Percentiles rank a stretch among this genome's conserved stretches.
Conservation (phyloP, 345 rosid species). For the Brassica cretica region DNA sequence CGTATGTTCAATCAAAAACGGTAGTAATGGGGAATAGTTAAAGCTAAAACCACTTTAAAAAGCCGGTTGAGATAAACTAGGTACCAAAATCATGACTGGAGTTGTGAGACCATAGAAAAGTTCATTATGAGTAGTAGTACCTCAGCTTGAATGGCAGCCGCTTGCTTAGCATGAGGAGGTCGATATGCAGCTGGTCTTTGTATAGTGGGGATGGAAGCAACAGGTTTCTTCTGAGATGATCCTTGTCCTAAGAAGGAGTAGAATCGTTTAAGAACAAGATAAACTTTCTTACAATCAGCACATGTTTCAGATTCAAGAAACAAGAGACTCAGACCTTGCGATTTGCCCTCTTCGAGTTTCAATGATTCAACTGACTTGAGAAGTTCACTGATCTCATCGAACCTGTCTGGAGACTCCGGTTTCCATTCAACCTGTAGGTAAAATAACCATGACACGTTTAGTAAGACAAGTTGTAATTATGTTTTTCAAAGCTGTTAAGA, state of each 20-base stretch:
- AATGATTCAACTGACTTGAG: constrained; percentile 59
- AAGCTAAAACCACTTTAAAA: neutral
- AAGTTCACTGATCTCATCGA: constrained; percentile 71
- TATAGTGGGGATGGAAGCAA: constrained; percentile 44
- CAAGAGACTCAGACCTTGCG: constrained; percentile 51
- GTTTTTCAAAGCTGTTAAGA: constrained; percentile 5
- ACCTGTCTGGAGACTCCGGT: constrained; percentile 74
- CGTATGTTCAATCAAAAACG: neutral
- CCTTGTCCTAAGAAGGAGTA: constrained; percentile 55
- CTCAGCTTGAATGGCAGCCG: constrained; percentile 85
- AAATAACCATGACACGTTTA: constrained; percentile 4
- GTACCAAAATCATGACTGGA: neutral
- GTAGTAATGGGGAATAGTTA: neutral
- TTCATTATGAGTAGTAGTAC: constrained; percentile 41
- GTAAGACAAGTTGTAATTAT: neutral
- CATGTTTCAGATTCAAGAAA: neutral
- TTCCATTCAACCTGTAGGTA: constrained; percentile 82
- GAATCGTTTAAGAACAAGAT: constrained; percentile 8
- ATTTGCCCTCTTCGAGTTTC: constrained; percentile 60
- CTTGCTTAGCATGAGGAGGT: constrained; percentile 87
- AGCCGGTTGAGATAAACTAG: neutral
- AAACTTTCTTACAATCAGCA: neutral
- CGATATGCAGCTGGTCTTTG: constrained; percentile 90
- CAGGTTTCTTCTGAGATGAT: constrained; percentile 51
- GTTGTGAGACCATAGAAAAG: neutral